Evolutionary conservation across 2,329 filamentous ascomycete genomes (phyloP).

Genomic region (Colletotrichum shisoi): DNA sequence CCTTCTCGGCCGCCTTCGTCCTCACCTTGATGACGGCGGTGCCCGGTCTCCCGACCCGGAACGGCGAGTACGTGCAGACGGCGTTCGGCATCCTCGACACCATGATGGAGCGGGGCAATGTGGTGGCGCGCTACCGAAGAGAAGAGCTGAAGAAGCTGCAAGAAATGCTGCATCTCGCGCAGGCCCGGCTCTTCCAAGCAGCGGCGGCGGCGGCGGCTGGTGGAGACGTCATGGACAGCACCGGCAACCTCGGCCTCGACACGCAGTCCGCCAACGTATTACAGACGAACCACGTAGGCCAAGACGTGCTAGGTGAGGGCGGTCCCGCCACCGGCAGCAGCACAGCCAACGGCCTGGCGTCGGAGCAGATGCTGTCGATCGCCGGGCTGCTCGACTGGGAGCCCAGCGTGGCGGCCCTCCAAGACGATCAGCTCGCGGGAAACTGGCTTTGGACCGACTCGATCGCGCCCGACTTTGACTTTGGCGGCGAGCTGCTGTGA

Average conservation of each 20-base stretch:
- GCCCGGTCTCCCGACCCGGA: constrained; percentile 3
- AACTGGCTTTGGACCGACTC: constrained; percentile 11
- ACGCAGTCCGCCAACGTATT: background rate
- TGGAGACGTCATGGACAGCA: no score
- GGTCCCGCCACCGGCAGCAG: constrained; percentile 4
- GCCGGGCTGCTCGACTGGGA: constrained; percentile 17
- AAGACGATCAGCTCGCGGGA: constrained; percentile 11
- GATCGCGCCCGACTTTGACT: constrained; percentile 11
- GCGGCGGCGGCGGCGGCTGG: background rate
- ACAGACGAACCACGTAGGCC: background rate
- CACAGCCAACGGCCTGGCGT: constrained; percentile 17
- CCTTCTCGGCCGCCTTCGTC: constrained; percentile 24
- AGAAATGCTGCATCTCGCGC: constrained; percentile 13
- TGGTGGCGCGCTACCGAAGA: constrained; percentile 13
- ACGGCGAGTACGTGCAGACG: constrained; percentile 6
- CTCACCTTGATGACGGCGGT: constrained; percentile 12
- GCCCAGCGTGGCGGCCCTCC: background rate
- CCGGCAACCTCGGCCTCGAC: background rate
- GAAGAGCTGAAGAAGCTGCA: constrained; percentile 26
- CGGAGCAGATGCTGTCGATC: constrained; percentile 18
- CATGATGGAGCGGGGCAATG: constrained; percentile 15
- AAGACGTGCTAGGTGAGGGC: background rate
- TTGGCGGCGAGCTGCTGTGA: constrained; percentile 4
- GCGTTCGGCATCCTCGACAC: constrained; percentile 11
- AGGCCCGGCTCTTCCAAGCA: background rate